Conservation (phyloP, 2,329 filamentous ascomycete genomes). For the Fusarium clavum region DNA sequence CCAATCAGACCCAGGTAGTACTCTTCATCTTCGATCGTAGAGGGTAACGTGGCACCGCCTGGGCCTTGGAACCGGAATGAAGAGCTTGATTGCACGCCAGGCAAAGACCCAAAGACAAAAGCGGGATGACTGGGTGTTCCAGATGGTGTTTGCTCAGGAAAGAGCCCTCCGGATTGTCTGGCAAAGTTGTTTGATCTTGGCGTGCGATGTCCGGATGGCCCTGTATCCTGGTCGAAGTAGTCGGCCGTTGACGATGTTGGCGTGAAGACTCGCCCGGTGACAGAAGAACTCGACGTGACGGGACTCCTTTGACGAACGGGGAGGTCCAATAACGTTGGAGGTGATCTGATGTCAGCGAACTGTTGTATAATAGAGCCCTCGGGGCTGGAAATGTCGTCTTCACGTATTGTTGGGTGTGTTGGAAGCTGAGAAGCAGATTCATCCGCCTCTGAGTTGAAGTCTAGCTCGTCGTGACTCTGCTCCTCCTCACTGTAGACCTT, state of each 20-base stretch:
- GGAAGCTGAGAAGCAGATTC: constrained; percentile 6
- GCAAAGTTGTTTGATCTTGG: not conserved
- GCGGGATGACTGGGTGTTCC: constrained; percentile 5
- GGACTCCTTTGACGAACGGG: constrained; percentile 30
- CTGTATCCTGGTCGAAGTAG: not conserved
- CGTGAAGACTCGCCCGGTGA: constrained; percentile 10
- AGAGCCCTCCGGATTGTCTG: not conserved
- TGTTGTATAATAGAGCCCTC: constrained; percentile 2
- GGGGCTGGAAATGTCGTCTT: constrained; percentile 8
- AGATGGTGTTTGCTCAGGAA: not conserved
- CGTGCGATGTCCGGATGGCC: not conserved
- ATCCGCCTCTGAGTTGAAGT: not conserved
- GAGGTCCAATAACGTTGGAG: constrained; percentile 1
- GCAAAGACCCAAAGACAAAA: constrained; percentile 37
- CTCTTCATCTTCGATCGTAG: constrained; percentile 17
- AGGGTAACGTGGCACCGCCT: not conserved
- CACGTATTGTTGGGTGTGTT: constrained; percentile 1
- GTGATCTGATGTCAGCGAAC: constrained; percentile 6
- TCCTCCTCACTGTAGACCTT: not conserved
- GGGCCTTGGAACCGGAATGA: constrained; percentile 21
- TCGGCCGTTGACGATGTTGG: constrained; percentile 13
- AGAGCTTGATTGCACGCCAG: constrained; percentile 10
- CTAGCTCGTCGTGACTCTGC: not conserved
- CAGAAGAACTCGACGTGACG: constrained; percentile 24
- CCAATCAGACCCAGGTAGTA: constrained; percentile 20